Conservation (phyloP, 2,329 filamentous ascomycete genomes). For the Diaporthe aspalathi region DNA sequence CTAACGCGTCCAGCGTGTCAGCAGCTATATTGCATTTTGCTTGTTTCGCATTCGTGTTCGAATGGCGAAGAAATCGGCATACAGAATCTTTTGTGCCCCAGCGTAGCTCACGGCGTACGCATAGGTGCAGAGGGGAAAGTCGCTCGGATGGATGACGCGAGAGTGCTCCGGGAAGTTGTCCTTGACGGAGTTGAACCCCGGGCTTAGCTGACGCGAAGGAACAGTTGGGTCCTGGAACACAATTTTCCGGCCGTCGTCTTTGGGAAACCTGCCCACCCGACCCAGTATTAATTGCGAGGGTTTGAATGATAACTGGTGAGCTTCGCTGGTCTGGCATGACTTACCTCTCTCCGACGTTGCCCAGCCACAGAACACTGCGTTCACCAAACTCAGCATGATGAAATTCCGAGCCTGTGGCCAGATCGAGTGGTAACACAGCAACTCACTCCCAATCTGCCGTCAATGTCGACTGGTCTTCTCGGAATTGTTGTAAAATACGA, state of each 20-base stretch:
- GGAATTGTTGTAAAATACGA: background rate
- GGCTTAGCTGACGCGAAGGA: background rate
- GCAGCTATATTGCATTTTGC: background rate
- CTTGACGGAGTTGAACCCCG: constrained; percentile 8
- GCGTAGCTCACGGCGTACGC: constrained; percentile 8
- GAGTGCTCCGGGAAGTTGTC: background rate
- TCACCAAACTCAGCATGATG: background rate
- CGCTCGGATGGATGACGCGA: constrained; percentile 1
- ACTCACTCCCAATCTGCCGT: constrained; percentile 11
- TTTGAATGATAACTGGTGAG: background rate
- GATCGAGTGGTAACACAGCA: background rate
- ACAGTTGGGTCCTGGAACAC: constrained; percentile 9
- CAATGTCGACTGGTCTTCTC: background rate
- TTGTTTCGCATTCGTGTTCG: too few species aligned
- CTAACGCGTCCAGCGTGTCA: background rate
- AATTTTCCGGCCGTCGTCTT: constrained; percentile 5
- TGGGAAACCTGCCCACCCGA: background rate
- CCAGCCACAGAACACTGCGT: background rate
- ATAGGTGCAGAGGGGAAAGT: constrained; percentile 11
- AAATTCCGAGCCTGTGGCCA: background rate
- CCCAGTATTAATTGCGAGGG: background rate
- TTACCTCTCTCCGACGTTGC: constrained; percentile 7
- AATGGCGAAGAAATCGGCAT: background rate
- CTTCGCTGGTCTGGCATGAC: background rate
- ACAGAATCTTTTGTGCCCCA: constrained; percentile 12